phyloP scores from a whole-genome alignment of 352 stramenopile species.

The Globisporangium rhizosaccharum region DNA sequence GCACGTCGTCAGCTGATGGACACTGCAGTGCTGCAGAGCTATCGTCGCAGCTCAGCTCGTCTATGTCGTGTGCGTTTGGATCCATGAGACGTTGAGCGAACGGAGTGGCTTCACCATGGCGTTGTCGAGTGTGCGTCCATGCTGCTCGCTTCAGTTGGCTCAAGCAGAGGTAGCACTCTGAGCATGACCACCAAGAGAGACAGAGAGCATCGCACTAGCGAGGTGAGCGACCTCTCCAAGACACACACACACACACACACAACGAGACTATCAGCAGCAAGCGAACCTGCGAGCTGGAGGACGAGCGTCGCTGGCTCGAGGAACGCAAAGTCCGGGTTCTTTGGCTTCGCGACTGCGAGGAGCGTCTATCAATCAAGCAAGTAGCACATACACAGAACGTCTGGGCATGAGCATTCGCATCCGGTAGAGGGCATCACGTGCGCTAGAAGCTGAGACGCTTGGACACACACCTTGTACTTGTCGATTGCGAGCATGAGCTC shows the following conservation, averaged over 20 bases:
- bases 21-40: neutral
- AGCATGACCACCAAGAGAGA: neutral
- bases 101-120: conserved; percentile 1
- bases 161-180: conserved; percentile 25
- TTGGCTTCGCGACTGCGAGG: conserved; percentile 23
- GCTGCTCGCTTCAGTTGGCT: conserved; percentile 24
- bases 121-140: conserved; percentile 17
- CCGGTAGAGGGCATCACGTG: too few species aligned
- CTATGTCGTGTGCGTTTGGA: neutral
- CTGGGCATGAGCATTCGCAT: neutral
- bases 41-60: neutral
- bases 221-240: neutral
- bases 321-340: conserved; percentile 44
- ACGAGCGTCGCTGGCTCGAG: conserved; percentile 29
- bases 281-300: conserved; percentile 32
- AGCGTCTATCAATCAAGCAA: conserved; percentile 17
- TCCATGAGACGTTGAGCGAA: neutral
- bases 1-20: neutral
- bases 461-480: conserved; percentile 31
- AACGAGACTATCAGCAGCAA: neutral
- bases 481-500: conserved; percentile 28
- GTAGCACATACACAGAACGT: neutral
- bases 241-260: neutral
- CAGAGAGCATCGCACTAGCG: too few species aligned
- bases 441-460: too few species aligned